Conservation (phyloP, 306 rosid species). For the Ceratonia siliqua region DNA sequence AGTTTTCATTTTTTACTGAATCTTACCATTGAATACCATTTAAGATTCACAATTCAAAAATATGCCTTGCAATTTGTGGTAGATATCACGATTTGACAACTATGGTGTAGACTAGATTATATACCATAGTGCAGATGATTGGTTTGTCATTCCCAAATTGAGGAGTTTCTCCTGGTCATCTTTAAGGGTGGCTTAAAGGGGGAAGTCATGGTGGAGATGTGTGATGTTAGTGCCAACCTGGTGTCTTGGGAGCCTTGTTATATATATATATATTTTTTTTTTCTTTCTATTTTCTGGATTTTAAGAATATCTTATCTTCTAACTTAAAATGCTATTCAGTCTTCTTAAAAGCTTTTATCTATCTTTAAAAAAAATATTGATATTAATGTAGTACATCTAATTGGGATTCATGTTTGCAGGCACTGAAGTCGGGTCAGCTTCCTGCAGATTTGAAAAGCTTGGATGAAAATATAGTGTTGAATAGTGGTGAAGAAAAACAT, state of each 20-base stretch:
- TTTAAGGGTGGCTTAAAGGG: background rate
- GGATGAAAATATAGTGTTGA: conserved; percentile 45
- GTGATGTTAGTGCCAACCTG: background rate
- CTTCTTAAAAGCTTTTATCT: conserved; percentile 2
- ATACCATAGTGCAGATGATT: background rate
- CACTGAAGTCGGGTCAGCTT: conserved; percentile 85
- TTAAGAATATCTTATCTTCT: background rate
- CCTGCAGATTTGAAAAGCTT: conserved; percentile 67
- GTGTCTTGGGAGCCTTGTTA: background rate
- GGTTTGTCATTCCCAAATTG: conserved; percentile 6
- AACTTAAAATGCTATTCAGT: background rate
- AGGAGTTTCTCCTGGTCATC: conserved; percentile 18
- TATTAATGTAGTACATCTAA: conserved; percentile 9
- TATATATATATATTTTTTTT: background rate
- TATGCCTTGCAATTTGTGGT: too few species aligned
- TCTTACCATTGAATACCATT: too few species aligned
- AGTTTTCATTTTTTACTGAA: too few species aligned
- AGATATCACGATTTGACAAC: too few species aligned
- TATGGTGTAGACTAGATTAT: conserved; percentile 10
- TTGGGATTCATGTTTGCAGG: conserved; percentile 50
- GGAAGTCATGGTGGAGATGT: background rate
- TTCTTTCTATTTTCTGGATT: background rate
- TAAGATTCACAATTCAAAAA: too few species aligned
- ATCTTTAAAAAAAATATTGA: background rate
- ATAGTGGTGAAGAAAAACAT: conserved; percentile 43